Percentiles rank a stretch among this genome's conserved stretches.
These are phyloP conservation scores for Talaromyces piceae DNA, from an alignment of 2,329 filamentous ascomycete species.

Conservation along the genomic window DNA sequence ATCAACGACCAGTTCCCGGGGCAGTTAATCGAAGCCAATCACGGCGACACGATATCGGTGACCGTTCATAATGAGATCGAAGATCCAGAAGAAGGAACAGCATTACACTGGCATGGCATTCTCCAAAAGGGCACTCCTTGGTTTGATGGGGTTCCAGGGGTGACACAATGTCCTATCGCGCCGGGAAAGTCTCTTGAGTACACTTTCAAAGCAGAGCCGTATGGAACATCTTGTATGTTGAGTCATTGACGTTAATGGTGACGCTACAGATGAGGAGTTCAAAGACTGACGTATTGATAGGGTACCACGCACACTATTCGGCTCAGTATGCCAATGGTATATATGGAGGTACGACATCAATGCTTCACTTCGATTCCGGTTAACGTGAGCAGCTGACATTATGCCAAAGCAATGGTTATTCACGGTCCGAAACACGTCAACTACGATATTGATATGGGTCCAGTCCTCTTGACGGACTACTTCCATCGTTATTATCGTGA, in stretches of 20 bases:
- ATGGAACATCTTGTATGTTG: too few relatives aligned
- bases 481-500: background rate
- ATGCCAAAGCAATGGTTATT: too few relatives aligned
- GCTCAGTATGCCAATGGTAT: too few relatives aligned
- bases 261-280: too few relatives aligned
- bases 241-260: too few relatives aligned
- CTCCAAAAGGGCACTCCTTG: slow-evolving; percentile 21
- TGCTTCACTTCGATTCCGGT: too few relatives aligned
- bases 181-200: background rate
- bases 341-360: too few relatives aligned
- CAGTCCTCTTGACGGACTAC: background rate
- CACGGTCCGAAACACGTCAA: too few relatives aligned
- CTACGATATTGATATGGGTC: slow-evolving; percentile 1
- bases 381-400: too few relatives aligned
- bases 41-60: slow-evolving; percentile 40
- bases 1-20: slow-evolving; percentile 36
- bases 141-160: slow-evolving; percentile 63
- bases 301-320: too few relatives aligned
- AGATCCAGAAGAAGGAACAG: slow-evolving; percentile 28
- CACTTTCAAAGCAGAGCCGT: background rate
- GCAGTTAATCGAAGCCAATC: slow-evolving; percentile 42
- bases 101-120: slow-evolving; percentile 43
- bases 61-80: slow-evolving; percentile 31
- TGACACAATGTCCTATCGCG: slow-evolving; percentile 59
- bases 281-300: too few relatives aligned